Percentiles rank a stretch among this genome's conserved stretches.
These are phyloP conservation scores for Mucor velutinosus DNA, from an alignment of 371 early-diverging fungal species.

Conservation along the genomic window DNA sequence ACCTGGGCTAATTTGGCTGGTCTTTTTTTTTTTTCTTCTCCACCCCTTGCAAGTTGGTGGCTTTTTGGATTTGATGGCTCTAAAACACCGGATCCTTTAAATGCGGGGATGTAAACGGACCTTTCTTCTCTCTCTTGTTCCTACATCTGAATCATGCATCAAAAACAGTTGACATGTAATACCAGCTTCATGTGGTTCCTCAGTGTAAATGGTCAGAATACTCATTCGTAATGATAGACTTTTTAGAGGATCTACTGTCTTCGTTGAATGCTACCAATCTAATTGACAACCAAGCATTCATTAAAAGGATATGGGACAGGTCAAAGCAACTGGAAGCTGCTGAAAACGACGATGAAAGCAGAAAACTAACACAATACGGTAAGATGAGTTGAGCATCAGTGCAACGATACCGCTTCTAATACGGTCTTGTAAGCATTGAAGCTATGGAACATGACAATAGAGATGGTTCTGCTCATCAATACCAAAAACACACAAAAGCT, in stretches of 20 bases:
- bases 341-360: not conserved
- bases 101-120: not conserved
- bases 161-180: not conserved
- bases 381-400: not conserved
- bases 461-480: not conserved
- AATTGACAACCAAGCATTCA: not conserved
- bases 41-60: slow-evolving; percentile 17
- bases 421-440: not conserved
- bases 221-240: not conserved
- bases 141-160: not conserved
- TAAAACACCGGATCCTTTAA: not conserved
- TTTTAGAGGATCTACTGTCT: slow-evolving; percentile 1
- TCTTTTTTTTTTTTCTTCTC: not conserved
- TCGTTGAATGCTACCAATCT: not conserved
- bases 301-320: slow-evolving; percentile 11
- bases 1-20: not conserved
- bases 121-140: not conserved
- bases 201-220: not conserved
- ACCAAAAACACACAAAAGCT: not conserved
- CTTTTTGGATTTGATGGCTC: not conserved
- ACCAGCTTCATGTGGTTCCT: not conserved
- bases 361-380: not conserved
- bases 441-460: slow-evolving; percentile 11
- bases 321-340: not conserved
- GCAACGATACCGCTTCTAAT: not conserved